Evolutionary conservation across 257 asterid genomes (phyloP).

Genomic region (Capsicum pubescens): DNA sequence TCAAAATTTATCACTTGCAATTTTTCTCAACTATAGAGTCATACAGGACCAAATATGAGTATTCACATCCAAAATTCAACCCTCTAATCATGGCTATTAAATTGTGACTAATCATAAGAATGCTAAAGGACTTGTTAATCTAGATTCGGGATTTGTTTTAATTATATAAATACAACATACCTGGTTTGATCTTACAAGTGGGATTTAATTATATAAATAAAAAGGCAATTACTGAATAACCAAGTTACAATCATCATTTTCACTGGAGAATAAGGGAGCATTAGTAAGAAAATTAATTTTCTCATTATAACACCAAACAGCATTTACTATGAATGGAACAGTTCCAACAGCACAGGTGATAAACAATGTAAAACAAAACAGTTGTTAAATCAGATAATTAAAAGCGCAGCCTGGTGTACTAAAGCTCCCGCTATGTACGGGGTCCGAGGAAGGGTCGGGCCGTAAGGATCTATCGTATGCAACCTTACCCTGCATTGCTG

Average conservation of each 20-base stretch:
- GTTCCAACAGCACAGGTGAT: neutral
- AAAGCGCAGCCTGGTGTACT: neutral
- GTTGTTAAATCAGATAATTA: neutral
- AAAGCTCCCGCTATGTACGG: no score
- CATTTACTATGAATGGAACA: neutral
- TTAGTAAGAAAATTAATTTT: neutral
- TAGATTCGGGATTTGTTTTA: no score
- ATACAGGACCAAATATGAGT: neutral
- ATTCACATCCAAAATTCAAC: neutral
- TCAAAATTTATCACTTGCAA: constrained; percentile 4
- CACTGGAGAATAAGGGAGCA: neutral
- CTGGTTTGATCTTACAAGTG: no score
- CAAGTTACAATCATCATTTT: neutral
- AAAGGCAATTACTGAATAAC: neutral
- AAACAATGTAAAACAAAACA: neutral
- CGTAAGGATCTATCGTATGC: no score
- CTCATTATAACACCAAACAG: neutral
- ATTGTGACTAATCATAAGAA: constrained; percentile 1
- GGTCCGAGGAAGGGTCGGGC: no score
- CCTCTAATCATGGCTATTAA: constrained; percentile 14
- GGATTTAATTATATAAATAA: neutral
- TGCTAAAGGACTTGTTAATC: neutral
- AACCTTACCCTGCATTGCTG: no score
- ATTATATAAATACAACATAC: neutral
- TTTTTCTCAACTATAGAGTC: neutral